Base-by-base conservation (phyloP, 1,139 yeast species). In the Yamadazyma trypodendri region DNA sequence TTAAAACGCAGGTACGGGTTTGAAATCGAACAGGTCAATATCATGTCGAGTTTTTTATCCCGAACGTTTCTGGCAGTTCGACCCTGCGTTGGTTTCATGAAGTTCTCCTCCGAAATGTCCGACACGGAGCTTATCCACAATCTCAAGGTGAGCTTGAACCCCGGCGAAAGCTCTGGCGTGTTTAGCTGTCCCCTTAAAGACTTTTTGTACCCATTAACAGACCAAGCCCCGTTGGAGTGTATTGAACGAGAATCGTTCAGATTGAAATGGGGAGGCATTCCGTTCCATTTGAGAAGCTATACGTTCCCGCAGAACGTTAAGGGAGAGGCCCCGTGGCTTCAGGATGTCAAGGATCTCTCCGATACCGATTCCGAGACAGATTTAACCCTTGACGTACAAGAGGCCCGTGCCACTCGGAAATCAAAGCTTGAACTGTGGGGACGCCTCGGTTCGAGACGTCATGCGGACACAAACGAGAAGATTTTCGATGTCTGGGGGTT, bases 401-500 rank as follows among this genome's bases (percentile, higher is more conserved):
- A 37, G 31, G 31, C 44, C 37, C 14, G 23, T 16, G 34, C 24
- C 11, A 6, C 21, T 2, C 38, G 34, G 42, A 38, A 39, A 41
- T 47, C 18, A 21, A 34, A 32, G 20, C 41, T 60, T 16, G 43
- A 51, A 5, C 41, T 41, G 16, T 71, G 77, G 77, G 77, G 77
- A 2, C 55, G 68, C 41, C 49, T 60, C 27, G 77, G 77, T 2
- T 58, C 72, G 12, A 51, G 75, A 36, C 50, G 67, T 18, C 63
- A 67, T 41, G 54, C 64, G 6, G 58, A 50, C 12, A 65, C 73
- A 8, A 63, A 68, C 42, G 68, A 68, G 40, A 66, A 65, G 44
- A 61, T 74, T 31, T 77, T 84, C 53, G 86, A 84, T 50, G 86
- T 89, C 3, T 89, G 96, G 97, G 96, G 97, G 0, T 62, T 89